Evolutionary conservation across 345 rosid species (phyloP).

Genomic region (Populus euphratica): DNA sequence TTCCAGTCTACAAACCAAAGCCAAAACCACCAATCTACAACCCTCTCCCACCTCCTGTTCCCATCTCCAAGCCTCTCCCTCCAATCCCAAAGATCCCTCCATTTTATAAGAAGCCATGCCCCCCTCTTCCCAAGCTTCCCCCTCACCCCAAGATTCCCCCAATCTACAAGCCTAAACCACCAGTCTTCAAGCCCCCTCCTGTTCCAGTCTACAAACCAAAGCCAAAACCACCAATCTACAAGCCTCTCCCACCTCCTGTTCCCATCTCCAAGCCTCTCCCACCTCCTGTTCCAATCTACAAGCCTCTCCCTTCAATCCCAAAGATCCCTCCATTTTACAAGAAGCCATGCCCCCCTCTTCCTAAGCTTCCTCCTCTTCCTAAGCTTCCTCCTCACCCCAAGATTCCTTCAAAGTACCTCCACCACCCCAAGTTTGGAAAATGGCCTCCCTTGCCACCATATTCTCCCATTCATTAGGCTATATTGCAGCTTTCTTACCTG

Average conservation of each 20-base stretch:
- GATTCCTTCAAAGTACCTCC: constrained; percentile 15
- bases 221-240: not conserved
- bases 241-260: constrained; percentile 16
- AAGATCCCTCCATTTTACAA: constrained; percentile 14
- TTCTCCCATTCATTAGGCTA: constrained; percentile 17
- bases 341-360: constrained; percentile 25
- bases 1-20: constrained; percentile 11
- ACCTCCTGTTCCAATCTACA: not conserved
- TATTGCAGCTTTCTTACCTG: not conserved
- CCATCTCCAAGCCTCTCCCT: constrained; percentile 16
- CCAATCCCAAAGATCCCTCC: constrained; percentile 20
- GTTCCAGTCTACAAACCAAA: not conserved
- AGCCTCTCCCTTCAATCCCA: constrained; percentile 22
- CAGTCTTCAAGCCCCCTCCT: not conserved
- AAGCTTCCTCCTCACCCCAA: constrained; percentile 3
- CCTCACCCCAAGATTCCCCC: constrained; percentile 12
- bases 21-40: not conserved
- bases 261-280: constrained; percentile 8
- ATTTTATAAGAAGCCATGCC: constrained; percentile 20
- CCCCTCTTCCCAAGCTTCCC: constrained; percentile 15
- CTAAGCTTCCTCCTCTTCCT: constrained; percentile 7
- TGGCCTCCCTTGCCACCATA: constrained; percentile 23
- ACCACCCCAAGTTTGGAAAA: constrained; percentile 23
- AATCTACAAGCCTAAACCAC: constrained; percentile 11
- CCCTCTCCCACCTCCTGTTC: constrained; percentile 3